Conservation (phyloP, 352 stramenopile species). For the Aphanomyces stellatus region DNA sequence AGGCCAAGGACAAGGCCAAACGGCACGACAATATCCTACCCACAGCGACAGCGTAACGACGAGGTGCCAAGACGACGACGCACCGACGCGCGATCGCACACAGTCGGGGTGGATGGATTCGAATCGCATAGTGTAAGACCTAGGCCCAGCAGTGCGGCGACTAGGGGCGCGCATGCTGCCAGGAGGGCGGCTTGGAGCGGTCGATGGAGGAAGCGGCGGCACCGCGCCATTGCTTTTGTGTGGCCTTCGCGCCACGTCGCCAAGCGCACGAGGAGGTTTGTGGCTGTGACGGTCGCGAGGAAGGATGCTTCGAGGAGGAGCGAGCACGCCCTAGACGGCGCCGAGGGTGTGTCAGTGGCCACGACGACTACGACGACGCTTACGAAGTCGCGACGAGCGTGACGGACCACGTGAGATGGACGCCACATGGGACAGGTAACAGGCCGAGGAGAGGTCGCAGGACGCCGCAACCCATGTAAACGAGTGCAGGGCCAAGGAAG, state of each 20-base stretch:
- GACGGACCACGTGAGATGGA: neutral
- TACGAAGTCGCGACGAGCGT: neutral
- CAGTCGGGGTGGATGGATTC: too few relatives aligned
- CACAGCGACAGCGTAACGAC: too few relatives aligned
- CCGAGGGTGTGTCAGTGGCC: too few relatives aligned
- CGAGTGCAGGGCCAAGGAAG: neutral
- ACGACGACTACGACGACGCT: too few relatives aligned
- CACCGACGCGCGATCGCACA: too few relatives aligned
- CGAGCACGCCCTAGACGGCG: neutral
- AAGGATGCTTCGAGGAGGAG: neutral
- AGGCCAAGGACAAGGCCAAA: too few relatives aligned
- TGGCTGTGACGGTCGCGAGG: neutral
- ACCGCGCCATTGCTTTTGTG: neutral
- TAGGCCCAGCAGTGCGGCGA: neutral
- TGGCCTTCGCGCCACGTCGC: neutral
- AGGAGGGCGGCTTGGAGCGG: neutral
- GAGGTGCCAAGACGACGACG: too few relatives aligned
- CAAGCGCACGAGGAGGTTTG: neutral
- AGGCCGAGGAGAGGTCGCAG: neutral
- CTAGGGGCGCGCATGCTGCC: neutral
- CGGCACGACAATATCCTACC: too few relatives aligned
- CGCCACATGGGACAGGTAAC: neutral
- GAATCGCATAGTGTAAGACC: too few relatives aligned
- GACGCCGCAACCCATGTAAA: neutral
- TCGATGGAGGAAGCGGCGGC: neutral